A percentile compares a stretch with the other conserved stretches of the same genome.
Conservation (phyloP, 176 grass and related monocot genomes). For the Coix lacrymajobi region DNA sequence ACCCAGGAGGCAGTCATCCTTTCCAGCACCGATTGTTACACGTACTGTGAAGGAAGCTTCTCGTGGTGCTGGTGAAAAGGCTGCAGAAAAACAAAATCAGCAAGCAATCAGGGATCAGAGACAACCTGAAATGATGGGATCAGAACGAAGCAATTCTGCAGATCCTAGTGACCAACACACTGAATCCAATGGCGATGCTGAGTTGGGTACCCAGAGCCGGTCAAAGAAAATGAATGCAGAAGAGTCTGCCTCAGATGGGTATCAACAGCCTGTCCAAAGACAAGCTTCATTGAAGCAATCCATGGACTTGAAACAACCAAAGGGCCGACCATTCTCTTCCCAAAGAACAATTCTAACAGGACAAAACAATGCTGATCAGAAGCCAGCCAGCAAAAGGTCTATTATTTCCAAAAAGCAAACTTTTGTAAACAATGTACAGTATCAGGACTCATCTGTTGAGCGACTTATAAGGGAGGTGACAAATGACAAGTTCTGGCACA, state of each 20-base stretch:
- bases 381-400: conserved; percentile 64
- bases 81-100: conserved; percentile 53
- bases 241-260: conserved; percentile 40
- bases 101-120: conserved; percentile 47
- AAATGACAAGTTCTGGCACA: conserved; percentile 95
- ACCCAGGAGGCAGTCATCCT: conserved; percentile 78
- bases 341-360: conserved; percentile 42
- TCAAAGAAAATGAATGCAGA: conserved; percentile 55
- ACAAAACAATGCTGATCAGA: conserved; percentile 59
- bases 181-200: conserved; percentile 74
- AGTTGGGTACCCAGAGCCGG: conserved; percentile 32
- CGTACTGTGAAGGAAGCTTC: conserved; percentile 74
- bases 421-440: conserved; percentile 48
- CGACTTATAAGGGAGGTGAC: conserved; percentile 96
- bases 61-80: conserved; percentile 46
- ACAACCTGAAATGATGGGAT: conserved; percentile 52
- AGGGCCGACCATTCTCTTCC: conserved; percentile 39
- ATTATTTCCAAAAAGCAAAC: conserved; percentile 76
- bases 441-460: conserved; percentile 91
- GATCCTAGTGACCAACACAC: conserved; percentile 52
- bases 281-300: conserved; percentile 61
- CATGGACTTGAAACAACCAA: conserved; percentile 64
- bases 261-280: conserved; percentile 34
- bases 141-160: conserved; percentile 49
- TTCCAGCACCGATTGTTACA: conserved; percentile 83